Conservation (phyloP, 2,329 filamentous ascomycete species). For the Geoglossum cookeanum region DNA sequence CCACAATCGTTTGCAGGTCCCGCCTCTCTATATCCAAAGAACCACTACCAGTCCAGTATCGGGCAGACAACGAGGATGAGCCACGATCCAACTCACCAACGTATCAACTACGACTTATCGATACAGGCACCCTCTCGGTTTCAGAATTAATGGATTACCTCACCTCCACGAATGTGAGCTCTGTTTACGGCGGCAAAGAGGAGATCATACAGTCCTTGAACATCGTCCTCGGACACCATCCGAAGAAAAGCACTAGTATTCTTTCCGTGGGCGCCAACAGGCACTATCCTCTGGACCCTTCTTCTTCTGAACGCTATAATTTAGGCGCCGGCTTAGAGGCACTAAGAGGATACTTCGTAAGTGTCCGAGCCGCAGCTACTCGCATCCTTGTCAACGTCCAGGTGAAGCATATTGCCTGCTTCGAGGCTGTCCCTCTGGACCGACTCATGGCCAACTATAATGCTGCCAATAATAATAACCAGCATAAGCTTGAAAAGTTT, state of each 20-base stretch:
- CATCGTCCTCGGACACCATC: slow-evolving; percentile 8
- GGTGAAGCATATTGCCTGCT: slow-evolving; percentile 8
- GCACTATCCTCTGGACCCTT: no score
- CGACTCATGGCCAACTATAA: slow-evolving; percentile 3
- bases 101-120: slow-evolving; percentile 4
- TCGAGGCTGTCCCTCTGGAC: slow-evolving; percentile 3
- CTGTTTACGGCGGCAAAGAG: slow-evolving; percentile 5
- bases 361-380: slow-evolving; percentile 9
- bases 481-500: background rate
- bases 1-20: no score
- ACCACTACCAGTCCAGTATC: background rate
- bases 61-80: background rate
- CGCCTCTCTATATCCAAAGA: no score
- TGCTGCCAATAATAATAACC: no score
- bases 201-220: slow-evolving; percentile 10
- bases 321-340: slow-evolving; percentile 9
- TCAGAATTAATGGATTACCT: slow-evolving; percentile 4
- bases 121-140: background rate
- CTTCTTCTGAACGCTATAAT: no score
- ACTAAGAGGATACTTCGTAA: slow-evolving; percentile 9
- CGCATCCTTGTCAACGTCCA: slow-evolving; percentile 11
- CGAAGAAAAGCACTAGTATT: slow-evolving; percentile 3
- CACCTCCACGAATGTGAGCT: background rate
- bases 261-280: background rate
- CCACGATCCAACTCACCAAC: slow-evolving; percentile 1